Evolutionary conservation across 257 asterid genomes (phyloP), one percentile per base, ranked within the genome.

Genomic region (Scutellaria barbata): DNA sequence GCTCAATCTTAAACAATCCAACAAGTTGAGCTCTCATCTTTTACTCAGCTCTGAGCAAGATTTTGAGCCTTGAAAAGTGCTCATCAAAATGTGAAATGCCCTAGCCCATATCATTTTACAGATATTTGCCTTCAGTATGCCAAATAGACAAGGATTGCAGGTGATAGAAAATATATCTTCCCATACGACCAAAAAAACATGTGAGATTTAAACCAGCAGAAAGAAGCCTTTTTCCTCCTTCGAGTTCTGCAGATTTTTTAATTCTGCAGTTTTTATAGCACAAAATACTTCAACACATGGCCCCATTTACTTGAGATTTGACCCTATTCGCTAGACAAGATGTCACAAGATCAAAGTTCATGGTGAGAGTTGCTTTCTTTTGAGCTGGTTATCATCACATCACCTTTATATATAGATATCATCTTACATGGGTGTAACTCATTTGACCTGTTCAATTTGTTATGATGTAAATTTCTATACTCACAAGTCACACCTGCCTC

Each of bases 141-240:
- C 64, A 51, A 51, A 30, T 14, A 8, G 43, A 56, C 75, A 46
- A 16, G 58, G 33, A 18, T 58, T n/a, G n/a, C 12, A 58, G 74
- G 37, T 45, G n/a, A n/a, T 53, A 53, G 18, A 22, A 11, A 43
- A 41, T 5, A 43, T 8, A 47, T 25, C 40, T 43, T 8, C 43
- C 18, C 33, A 10, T 9, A 52, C 50, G 39, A 40, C 18, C 3
- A 61, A 54, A 61, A 54, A 63, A 53, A 43, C 25, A 53, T 25
- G 17, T 41, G 25, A 25, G 5, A 22, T 33, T 39, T 63, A 64
- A 41, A 54, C 33, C 65, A 18, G 72, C 40, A 25, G 18, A 63
- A 53, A 7, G 56, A 63, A 63, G 58, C 45, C 52, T 72, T 60
- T 62, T 25, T 69, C 67, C 58, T 58, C 30, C 51, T 62, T 51